A percentile compares a stretch with the other conserved stretches of the same genome.
phyloP scores from a whole-genome alignment of 2,329 filamentous ascomycete species.

The Colletotrichum camelliae region DNA sequence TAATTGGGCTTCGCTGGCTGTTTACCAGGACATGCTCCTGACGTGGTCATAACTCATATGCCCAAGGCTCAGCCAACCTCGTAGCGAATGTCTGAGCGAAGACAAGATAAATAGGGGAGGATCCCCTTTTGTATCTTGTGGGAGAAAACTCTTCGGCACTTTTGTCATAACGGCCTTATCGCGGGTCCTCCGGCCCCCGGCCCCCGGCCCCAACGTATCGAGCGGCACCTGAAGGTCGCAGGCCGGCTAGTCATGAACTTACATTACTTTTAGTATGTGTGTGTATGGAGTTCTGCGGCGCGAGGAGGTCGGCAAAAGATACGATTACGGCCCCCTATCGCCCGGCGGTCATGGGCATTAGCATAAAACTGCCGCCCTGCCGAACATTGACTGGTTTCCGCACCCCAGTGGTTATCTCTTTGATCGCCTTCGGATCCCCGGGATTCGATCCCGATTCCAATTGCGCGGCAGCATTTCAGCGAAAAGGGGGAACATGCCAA shows the following conservation, averaged over 20 bases:
- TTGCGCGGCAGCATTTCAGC: neutral
- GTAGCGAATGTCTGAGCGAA: neutral
- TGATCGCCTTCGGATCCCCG: neutral
- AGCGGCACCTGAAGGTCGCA: neutral
- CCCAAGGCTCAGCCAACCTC: neutral
- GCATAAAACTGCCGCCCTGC: neutral
- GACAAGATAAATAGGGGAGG: neutral
- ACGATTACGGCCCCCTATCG: neutral
- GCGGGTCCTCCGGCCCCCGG: neutral
- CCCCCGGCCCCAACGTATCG: neutral
- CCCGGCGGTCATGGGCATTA: neutral
- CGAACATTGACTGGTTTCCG: neutral
- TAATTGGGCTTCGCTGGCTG: neutral
- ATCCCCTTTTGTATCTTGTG: neutral
- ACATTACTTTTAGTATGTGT: neutral
- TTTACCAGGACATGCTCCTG: neutral
- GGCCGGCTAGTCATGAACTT: slow-evolving; percentile 9
- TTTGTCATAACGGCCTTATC: neutral
- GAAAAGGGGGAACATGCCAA: neutral
- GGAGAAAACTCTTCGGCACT: neutral
- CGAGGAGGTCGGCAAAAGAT: neutral
- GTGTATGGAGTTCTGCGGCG: neutral
- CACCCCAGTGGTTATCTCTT: neutral
- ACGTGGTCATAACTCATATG: neutral
- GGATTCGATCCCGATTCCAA: neutral